Percentiles rank a stretch among this genome's conserved stretches.
Conservation (phyloP, 2,329 filamentous ascomycete species). For the Exophiala alcalophila region DNA sequence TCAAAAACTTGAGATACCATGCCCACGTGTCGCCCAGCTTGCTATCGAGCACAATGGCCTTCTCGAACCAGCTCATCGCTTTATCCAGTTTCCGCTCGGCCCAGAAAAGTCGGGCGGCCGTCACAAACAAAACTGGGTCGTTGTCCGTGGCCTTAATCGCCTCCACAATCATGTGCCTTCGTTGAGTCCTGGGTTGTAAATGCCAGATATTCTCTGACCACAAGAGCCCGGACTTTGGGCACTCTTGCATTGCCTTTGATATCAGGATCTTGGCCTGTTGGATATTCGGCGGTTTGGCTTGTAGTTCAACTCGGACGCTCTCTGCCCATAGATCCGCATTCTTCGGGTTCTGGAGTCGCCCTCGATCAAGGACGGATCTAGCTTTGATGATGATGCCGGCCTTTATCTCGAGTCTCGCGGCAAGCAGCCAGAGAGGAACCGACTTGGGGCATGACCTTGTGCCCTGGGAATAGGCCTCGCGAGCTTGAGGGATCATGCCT, state of each 20-base stretch:
- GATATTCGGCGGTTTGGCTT: slow-evolving; percentile 67
- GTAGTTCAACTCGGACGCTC: slow-evolving; percentile 86
- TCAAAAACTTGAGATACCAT: slow-evolving; percentile 93
- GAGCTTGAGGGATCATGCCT: slow-evolving; percentile 74
- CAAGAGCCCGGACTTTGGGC: slow-evolving; percentile 79
- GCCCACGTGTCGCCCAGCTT: slow-evolving; percentile 93
- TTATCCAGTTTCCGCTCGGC: slow-evolving; percentile 87
- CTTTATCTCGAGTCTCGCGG: slow-evolving; percentile 81
- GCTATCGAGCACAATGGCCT: slow-evolving; percentile 81
- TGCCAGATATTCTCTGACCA: slow-evolving; percentile 97
- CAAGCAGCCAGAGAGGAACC: slow-evolving; percentile 84
- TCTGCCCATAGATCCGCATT: slow-evolving; percentile 84
- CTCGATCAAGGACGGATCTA: slow-evolving; percentile 87
- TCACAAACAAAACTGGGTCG: slow-evolving; percentile 82
- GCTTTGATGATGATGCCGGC: slow-evolving; percentile 84
- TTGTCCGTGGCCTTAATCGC: slow-evolving; percentile 97
- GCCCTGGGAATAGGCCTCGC: slow-evolving; percentile 84
- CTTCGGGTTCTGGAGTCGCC: slow-evolving; percentile 81
- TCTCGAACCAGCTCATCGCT: slow-evolving; percentile 95
- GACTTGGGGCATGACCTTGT: slow-evolving; percentile 83
- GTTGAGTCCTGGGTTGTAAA: slow-evolving; percentile 84
- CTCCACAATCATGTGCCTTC: slow-evolving; percentile 85
- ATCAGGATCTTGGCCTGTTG: slow-evolving; percentile 86
- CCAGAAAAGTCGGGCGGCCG: slow-evolving; percentile 95
- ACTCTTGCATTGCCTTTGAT: slow-evolving; percentile 88